Evolutionary conservation across 2,329 filamentous ascomycete species (phyloP).

Genomic region (Xylaria sp.): DNA sequence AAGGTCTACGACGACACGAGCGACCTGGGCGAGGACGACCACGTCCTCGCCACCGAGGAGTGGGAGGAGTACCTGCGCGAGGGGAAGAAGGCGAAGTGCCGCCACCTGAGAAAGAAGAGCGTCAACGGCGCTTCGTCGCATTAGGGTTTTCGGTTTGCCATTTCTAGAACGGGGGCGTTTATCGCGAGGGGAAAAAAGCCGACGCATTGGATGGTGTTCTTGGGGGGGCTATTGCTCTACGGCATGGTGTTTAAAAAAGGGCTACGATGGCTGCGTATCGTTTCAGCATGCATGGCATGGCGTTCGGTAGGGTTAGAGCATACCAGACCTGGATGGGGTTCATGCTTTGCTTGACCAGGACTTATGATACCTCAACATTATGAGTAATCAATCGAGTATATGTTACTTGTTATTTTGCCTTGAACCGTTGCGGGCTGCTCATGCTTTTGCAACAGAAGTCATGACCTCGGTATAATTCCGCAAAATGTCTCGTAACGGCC

Average conservation of each 20-base stretch:
- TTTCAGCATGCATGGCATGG: background rate
- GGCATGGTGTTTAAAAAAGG: background rate
- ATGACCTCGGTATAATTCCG: too few species aligned
- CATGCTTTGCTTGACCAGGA: background rate
- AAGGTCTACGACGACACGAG: constrained; percentile 87
- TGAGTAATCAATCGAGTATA: background rate
- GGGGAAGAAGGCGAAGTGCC: constrained; percentile 15
- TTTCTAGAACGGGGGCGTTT: background rate
- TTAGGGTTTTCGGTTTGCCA: constrained; percentile 5
- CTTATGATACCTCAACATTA: background rate
- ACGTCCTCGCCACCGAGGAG: constrained; percentile 76
- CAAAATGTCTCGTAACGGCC: too few species aligned
- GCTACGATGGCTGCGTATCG: background rate
- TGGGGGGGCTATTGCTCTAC: background rate
- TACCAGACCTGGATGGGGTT: background rate
- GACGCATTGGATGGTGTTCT: constrained; percentile 15
- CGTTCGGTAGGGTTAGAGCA: background rate
- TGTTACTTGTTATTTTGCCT: background rate
- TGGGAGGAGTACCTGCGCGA: constrained; percentile 44
- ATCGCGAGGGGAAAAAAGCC: background rate
- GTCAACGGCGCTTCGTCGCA: constrained; percentile 18
- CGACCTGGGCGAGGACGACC: constrained; percentile 86
- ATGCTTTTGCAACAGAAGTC: background rate
- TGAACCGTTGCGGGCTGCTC: background rate
- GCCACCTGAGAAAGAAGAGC: constrained; percentile 16